Evolutionary conservation across 768 basidiomycete species (phyloP), one percentile per base, ranked within the genome.

Genomic region (Leccinum imitatum): DNA sequence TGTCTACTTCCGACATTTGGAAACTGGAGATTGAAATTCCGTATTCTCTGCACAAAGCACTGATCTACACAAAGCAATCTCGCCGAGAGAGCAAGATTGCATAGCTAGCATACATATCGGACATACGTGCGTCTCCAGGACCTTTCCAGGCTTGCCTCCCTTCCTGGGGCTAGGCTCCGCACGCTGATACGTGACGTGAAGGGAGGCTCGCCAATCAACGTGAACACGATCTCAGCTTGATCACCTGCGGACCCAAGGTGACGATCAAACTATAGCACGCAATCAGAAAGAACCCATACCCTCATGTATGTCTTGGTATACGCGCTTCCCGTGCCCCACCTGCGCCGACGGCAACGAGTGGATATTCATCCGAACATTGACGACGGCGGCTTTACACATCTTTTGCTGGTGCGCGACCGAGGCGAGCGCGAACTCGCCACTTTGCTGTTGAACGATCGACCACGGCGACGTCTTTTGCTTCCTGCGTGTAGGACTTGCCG

Each of bases 101-200:
- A 27, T 27, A 27, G 27, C 27, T 27, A 27, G 27, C 27, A 27
- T 27, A 27, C 27, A 27, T 27, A 27, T 27, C 27, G 27, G 27
- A 27, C 27, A 27, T 27, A 27, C 27, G 7, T 95, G 93, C 17
- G 92, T 92, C 74, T 95, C 93, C 8, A 95, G 80, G n/a, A 95
- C 85, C 69, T 89, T 91, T 54, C 85, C 86, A 46, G 84, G 79
- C 64, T 83, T 87, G 53, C 83, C 82, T 31, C 88, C 87, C 70
- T 90, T 90, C 76, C 82, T 85, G 4, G 78, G 72, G 54, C 79
- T 81, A 19, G 86, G 80, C 73, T 93, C 92, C 2, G 91, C 82
- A 51, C 93, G 84, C 72, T 94, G 91, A 75, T 95, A 95, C 0
- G 94, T 95, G 76, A 98, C 1, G 95, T 89, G 77, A 98, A 99